Evolutionary conservation across 768 basidiomycete genomes (phyloP).

Genomic region (Xanthoconium stramineum): DNA sequence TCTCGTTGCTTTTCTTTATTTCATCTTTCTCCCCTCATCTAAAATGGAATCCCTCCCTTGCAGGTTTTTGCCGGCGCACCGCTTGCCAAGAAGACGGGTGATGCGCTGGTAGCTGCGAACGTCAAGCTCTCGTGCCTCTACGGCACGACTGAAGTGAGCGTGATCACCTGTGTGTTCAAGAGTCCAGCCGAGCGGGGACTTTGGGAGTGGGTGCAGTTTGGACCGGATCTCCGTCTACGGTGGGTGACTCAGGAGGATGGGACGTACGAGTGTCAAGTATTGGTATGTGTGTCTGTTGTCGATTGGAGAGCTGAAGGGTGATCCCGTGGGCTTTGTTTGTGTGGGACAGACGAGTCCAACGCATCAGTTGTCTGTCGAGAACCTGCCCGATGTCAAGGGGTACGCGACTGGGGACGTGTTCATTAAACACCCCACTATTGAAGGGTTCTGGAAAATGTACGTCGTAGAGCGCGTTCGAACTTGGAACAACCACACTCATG

Average conservation of each 20-base stretch:
- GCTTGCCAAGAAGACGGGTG: slow-evolving; percentile 35
- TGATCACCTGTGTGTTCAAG: slow-evolving; percentile 11
- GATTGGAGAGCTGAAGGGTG: not conserved
- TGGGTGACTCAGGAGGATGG: slow-evolving; percentile 37
- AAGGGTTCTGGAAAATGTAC: not conserved
- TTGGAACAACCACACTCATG: not conserved
- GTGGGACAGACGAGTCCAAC: not conserved
- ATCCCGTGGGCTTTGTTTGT: not conserved
- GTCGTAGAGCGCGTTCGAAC: not conserved
- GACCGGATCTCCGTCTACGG: slow-evolving; percentile 22
- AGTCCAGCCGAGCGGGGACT: slow-evolving; percentile 22
- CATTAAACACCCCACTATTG: not conserved
- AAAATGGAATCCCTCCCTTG: not conserved
- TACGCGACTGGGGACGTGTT: not conserved
- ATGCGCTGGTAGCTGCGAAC: slow-evolving; percentile 33
- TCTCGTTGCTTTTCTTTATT: not conserved
- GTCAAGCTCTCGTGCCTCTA: slow-evolving; percentile 34
- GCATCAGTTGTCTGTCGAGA: not conserved
- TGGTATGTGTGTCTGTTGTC: slow-evolving; percentile 24
- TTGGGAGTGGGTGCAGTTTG: slow-evolving; percentile 34
- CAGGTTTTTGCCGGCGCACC: slow-evolving; percentile 39
- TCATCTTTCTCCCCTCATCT: not conserved
- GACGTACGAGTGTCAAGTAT: slow-evolving; percentile 37
- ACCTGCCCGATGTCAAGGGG: not conserved
- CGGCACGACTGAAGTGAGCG: slow-evolving; percentile 39